Percentiles rank a stretch among this genome's conserved stretches.
phyloP scores from a whole-genome alignment of 768 basidiomycete genomes.

The Tephrocybe sp. region DNA sequence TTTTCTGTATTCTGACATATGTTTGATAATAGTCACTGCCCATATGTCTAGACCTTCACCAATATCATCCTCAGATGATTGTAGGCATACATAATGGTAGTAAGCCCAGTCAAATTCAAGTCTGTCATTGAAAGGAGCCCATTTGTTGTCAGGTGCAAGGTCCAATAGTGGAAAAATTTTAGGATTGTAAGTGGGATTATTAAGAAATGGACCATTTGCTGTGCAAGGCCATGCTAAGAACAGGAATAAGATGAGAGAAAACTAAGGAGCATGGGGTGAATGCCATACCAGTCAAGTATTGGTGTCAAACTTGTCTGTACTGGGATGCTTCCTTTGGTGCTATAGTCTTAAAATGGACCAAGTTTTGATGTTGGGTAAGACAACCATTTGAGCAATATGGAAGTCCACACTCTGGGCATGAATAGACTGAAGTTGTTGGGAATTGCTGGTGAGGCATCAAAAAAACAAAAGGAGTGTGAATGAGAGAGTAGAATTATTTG shows the following conservation, averaged over 20 bases:
- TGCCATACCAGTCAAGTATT: conserved; percentile 17
- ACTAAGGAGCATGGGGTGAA: background rate
- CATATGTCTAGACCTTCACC: conserved; percentile 10
- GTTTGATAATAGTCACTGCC: conserved; percentile 4
- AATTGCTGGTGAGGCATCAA: background rate
- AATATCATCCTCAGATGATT: conserved; percentile 8
- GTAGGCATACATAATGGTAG: conserved; percentile 7
- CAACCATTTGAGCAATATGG: conserved; percentile 10
- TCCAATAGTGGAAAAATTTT: background rate
- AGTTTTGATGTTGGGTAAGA: conserved; percentile 6
- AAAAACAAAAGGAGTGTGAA: too few species aligned
- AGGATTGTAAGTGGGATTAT: background rate
- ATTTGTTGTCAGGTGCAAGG: background rate
- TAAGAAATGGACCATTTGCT: background rate
- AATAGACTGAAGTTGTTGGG: background rate
- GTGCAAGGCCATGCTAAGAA: conserved; percentile 16
- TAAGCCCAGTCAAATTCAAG: conserved; percentile 8
- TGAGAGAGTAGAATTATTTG: too few species aligned
- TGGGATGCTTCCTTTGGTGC: conserved; percentile 6
- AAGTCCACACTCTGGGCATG: conserved; percentile 1
- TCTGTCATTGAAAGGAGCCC: conserved; percentile 10
- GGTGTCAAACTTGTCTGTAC: conserved; percentile 9
- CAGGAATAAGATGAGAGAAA: background rate
- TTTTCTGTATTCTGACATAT: background rate
- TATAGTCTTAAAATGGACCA: conserved; percentile 4